A percentile compares a stretch with the other conserved stretches of the same genome.
Conservation (phyloP, 495 filamentous ascomycete species). For the Penicillium herquei region DNA sequence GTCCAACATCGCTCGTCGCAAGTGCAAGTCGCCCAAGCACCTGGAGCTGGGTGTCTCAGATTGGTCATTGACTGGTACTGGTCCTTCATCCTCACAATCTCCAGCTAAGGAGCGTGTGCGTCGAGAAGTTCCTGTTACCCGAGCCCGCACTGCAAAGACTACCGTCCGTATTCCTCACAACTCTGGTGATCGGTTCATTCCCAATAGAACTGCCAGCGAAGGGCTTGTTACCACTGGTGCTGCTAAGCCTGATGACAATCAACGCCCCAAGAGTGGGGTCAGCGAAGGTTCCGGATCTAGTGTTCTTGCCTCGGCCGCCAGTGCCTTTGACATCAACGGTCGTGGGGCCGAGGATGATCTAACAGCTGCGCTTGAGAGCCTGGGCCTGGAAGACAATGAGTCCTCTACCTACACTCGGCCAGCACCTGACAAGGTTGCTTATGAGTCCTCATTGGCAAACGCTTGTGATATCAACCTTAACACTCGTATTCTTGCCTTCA, state of each 20-base stretch:
- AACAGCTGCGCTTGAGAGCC: constrained; percentile 71
- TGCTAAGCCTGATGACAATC: constrained; percentile 72
- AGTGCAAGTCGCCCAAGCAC: constrained; percentile 65
- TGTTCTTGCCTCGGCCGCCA: constrained; percentile 66
- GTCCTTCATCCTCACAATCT: constrained; percentile 63
- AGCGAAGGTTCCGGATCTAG: constrained; percentile 59
- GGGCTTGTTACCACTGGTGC: constrained; percentile 78
- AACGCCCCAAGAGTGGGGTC: constrained; percentile 66
- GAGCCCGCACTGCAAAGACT: constrained; percentile 62
- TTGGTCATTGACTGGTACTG: constrained; percentile 83
- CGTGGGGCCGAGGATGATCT: constrained; percentile 71
- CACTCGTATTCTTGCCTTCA: constrained; percentile 97
- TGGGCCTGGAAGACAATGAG: constrained; percentile 68
- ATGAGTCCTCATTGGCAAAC: constrained; percentile 85
- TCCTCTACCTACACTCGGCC: constrained; percentile 64
- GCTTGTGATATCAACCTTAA: constrained; percentile 92
- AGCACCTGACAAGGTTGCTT: constrained; percentile 82
- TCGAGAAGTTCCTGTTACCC: constrained; percentile 54
- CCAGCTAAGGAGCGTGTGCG: constrained; percentile 64
- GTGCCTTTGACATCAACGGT: constrained; percentile 62
- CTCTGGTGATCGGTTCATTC: constrained; percentile 93
- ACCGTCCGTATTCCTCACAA: constrained; percentile 72
- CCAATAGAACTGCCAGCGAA: constrained; percentile 85
- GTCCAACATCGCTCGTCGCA: constrained; percentile 79
- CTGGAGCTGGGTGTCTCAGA: constrained; percentile 93